A percentile compares a stretch with the other conserved stretches of the same genome.
These are phyloP conservation scores for Rubroboletus pulcherrimus DNA, from an alignment of 768 basidiomycete species.

Conservation along the genomic window DNA sequence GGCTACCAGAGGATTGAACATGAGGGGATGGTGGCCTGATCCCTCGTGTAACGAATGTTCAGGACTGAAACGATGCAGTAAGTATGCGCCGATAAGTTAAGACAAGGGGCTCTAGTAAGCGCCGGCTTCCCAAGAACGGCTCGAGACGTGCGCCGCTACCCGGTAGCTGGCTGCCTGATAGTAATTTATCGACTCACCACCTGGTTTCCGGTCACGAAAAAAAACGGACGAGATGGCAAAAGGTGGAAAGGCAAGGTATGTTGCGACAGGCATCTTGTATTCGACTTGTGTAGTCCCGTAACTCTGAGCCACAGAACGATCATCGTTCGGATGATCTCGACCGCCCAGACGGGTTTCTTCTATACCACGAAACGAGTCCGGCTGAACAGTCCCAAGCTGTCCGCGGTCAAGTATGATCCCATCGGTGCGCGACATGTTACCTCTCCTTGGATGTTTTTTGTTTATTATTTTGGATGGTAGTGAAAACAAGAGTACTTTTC, in stretches of 20 bases:
- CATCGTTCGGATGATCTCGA: constrained; percentile 84
- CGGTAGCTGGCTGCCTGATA: background rate
- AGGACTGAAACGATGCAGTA: too few species aligned
- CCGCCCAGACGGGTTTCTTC: constrained; percentile 89
- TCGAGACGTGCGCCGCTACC: too few species aligned
- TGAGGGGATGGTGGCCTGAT: too few species aligned
- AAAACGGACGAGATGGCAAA: constrained; percentile 43
- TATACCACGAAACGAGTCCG: constrained; percentile 80
- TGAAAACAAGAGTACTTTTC: constrained; percentile 70
- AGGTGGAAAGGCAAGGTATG: constrained; percentile 59
- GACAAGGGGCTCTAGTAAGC: too few species aligned
- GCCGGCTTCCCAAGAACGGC: too few species aligned
- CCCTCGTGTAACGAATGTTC: too few species aligned
- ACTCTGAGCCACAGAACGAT: constrained; percentile 52
- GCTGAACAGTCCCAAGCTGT: constrained; percentile 64
- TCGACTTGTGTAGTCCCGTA: background rate
- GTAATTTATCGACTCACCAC: constrained; percentile 1
- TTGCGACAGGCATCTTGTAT: background rate
- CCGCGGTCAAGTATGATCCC: constrained; percentile 92
- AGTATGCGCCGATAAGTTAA: too few species aligned
- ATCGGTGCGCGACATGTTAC: constrained; percentile 48
- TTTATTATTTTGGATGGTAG: constrained; percentile 33
- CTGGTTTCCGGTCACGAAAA: background rate
- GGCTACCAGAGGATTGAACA: too few species aligned
- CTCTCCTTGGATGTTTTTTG: background rate